Evolutionary conservation across 1,139 yeast genomes (phyloP), one percentile per base, ranked within the genome.

Genomic region (Debaryomyces udenii): DNA sequence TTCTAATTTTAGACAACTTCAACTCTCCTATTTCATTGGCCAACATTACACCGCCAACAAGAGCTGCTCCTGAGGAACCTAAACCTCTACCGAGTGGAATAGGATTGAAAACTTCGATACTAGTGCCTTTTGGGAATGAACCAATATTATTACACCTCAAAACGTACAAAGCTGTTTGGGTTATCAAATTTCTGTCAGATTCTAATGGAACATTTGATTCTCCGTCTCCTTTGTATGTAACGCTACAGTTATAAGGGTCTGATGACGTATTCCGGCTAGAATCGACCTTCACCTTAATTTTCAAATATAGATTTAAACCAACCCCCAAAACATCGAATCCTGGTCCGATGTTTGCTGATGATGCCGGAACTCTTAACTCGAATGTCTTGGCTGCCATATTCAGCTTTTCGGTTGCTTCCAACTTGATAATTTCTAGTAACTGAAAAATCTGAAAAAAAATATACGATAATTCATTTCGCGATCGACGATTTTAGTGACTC

Each of bases 21-120:
- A 93, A 70, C 43, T 78, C 74, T 17, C 94, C 97, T 20, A 90
- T 73, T 53, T 84, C 93, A 58, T 87, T 88, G 33, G 95, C 99
- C 31, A 93, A 74, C 68, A 90, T 74, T n/a, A 87, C 93, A 52
- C 99, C 99, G 10, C 96, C 98, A 18, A 93, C 98, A 28, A 93
- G 96, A 29, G 99, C 99, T 9, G 98, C 96, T 37, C 97, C 99
- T n/a, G 96, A 86, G 1, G 98, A 91, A 1, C 99, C 99, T 46
- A 93, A 75, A 6, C 99, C 99, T 61, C 99, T 82, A 23, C 99
- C 98, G 48, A 93, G 73, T 5, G 99, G 98, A 51, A 93, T 90
- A 23, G 97, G 96, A 64, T 93, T 93, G 46, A 70, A 74, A 43
- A 93, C 94, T 47, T 80, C 86, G 35, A 93, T 76, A 40, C 70